Evolutionary conservation across 306 rosid species (phyloP), one percentile per base, ranked within the genome.

Genomic region (Ziziphus jujuba): DNA sequence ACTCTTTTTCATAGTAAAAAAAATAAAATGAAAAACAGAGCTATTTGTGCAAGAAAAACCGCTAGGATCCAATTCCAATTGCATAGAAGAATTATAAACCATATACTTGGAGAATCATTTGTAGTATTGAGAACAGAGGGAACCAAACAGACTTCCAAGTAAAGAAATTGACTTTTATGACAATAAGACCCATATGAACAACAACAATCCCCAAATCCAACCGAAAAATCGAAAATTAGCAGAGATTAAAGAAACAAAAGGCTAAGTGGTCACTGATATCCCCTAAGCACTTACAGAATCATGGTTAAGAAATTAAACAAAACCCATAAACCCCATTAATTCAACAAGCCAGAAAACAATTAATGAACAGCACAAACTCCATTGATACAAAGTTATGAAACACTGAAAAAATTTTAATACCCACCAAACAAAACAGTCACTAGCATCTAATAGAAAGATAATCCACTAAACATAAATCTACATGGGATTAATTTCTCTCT

Each of bases 41-140:
- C 22, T 16, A 49, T 60, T 59, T 44, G 50, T 65, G 47, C 49
- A 31, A 31, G 70, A 7, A 43, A 63, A 47, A 38, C 50, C 75
- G 44, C 38, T 54, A 56, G 53, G 28, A 33, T 57, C 20, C 21
- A 54, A 58, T 36, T 36, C 25, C 19, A 58, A 75, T 36, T 31
- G 59, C 17, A 48, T 48, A 66, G 57, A 28, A 61, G 28, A 36
- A 63, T 63, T 20, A 45, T 9, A 47, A 64, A 20, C 1, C 68
- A 5, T 25, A 14, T 15, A 25, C 54, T 23, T 67, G 40, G 62
- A 55, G 28, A 66, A 66, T 44, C 50, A 35, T 28, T 28, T 28
- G 2, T 4, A 28, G 33, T 28, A 5, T 20, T 36, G 5, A 15
- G 65, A 67, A 24, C 67, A 10, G 13, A 58, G 13, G 16, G 59